These are phyloP conservation scores for Pelargonium nanum DNA, from an alignment of 345 rosid genomes.

Conservation along the genomic window DNA sequence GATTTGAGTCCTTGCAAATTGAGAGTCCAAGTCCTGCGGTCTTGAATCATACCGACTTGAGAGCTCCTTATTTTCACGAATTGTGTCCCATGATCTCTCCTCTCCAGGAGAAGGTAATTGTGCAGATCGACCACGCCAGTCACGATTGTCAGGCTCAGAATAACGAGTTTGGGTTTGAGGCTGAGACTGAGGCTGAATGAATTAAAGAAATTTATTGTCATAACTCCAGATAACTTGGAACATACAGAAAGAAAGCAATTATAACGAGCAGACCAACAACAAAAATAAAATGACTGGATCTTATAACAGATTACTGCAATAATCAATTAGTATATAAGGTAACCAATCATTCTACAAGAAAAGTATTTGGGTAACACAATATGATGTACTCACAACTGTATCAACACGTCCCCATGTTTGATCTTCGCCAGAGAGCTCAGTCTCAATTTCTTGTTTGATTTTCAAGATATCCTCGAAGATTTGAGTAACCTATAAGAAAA, in stretches of 20 bases:
- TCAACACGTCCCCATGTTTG: conserved; percentile 62
- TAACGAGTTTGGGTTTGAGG: conserved; percentile 51
- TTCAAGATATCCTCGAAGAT: conserved; percentile 56
- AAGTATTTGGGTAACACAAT: not conserved
- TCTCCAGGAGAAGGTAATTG: conserved; percentile 49
- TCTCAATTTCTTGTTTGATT: conserved; percentile 50
- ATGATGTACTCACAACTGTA: conserved; percentile 34
- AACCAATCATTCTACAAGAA: not conserved
- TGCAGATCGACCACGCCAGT: conserved; percentile 74
- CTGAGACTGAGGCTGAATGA: conserved; percentile 22
- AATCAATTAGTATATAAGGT: too few relatives aligned
- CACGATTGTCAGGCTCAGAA: conserved; percentile 78
- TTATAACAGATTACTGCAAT: not conserved
- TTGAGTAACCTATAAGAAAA: conserved; percentile 30
- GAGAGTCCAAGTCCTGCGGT: conserved; percentile 35
- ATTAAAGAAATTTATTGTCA: not conserved
- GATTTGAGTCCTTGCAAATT: conserved; percentile 31
- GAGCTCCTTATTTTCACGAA: conserved; percentile 38
- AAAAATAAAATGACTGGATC: not conserved
- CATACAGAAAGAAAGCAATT: not conserved
- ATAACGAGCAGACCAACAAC: too few relatives aligned
- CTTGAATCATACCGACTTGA: conserved; percentile 32
- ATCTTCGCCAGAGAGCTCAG: conserved; percentile 69
- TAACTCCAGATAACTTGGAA: too few relatives aligned
- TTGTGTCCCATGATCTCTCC: conserved; percentile 58